Conservation (phyloP, 179 eudicot species). For the Silene vulgaris region DNA sequence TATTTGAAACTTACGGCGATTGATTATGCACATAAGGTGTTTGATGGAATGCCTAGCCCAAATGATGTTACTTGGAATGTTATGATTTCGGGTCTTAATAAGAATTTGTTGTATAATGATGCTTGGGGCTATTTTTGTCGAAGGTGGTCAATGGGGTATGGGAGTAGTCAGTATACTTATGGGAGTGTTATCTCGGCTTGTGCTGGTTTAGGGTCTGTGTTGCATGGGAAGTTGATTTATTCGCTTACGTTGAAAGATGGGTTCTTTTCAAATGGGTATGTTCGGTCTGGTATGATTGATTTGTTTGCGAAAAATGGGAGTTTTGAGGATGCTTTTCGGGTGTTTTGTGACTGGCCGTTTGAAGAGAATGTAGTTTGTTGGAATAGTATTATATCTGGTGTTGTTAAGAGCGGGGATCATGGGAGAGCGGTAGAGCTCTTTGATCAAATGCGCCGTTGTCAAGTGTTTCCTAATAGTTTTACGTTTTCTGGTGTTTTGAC, state of each 20-base stretch:
- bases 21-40: slow-evolving; percentile 50
- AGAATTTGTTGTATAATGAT: slow-evolving; percentile 34
- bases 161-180: slow-evolving; percentile 53
- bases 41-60: slow-evolving; percentile 54
- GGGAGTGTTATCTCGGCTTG: slow-evolving; percentile 71
- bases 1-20: slow-evolving; percentile 40
- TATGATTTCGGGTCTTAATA: slow-evolving; percentile 52
- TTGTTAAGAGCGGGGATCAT: slow-evolving; percentile 49
- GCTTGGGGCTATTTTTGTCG: slow-evolving; percentile 64
- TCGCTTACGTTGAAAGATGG: slow-evolving; percentile 60
- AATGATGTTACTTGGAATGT: slow-evolving; percentile 60
- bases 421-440: slow-evolving; percentile 53
- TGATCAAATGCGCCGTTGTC: slow-evolving; percentile 38
- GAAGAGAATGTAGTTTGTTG: slow-evolving; percentile 82
- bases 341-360: slow-evolving; percentile 52
- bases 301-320: slow-evolving; percentile 44
- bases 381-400: slow-evolving; percentile 72
- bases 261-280: slow-evolving; percentile 57
- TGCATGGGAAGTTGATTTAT: slow-evolving; percentile 56
- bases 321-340: slow-evolving; percentile 56
- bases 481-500: slow-evolving; percentile 63
- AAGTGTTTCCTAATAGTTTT: slow-evolving; percentile 46
- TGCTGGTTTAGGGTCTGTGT: slow-evolving; percentile 36
- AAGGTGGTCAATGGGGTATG: slow-evolving; percentile 50
- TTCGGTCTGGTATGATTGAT: slow-evolving; percentile 66